These are phyloP conservation scores for Pseudogymnoascus sp. DNA, from an alignment of 2,329 filamentous ascomycete species.

Conservation along the genomic window DNA sequence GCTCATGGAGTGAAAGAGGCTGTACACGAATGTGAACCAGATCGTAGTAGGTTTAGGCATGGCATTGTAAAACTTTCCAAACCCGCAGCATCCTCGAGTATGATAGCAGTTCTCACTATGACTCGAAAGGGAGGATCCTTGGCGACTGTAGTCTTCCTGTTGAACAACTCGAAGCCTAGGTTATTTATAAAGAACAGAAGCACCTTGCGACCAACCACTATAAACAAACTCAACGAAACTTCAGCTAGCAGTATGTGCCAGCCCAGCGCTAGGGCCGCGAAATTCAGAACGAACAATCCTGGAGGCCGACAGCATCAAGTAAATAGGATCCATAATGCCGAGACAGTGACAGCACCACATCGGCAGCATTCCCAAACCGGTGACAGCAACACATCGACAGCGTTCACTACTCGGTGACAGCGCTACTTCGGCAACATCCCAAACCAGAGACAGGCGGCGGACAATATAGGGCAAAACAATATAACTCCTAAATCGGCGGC, in stretches of 20 bases:
- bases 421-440: neutral
- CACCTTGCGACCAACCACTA: neutral
- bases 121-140: neutral
- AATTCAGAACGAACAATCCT: neutral
- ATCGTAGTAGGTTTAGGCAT: neutral
- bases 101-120: neutral
- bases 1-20: neutral
- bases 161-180: neutral
- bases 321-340: neutral
- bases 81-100: neutral
- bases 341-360: neutral
- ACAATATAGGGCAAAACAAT: too few relatives aligned
- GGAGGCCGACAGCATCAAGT: neutral
- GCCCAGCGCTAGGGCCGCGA: neutral
- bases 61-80: neutral
- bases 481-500: too few relatives aligned
- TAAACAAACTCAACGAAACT: neutral
- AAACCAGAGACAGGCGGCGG: too few relatives aligned
- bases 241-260: neutral
- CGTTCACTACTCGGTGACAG: neutral
- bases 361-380: neutral
- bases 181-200: neutral
- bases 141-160: neutral
- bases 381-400: neutral
- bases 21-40: neutral